Conservation (phyloP, 1,284 basidiomycete species). For the Trichosporon asahii region DNA sequence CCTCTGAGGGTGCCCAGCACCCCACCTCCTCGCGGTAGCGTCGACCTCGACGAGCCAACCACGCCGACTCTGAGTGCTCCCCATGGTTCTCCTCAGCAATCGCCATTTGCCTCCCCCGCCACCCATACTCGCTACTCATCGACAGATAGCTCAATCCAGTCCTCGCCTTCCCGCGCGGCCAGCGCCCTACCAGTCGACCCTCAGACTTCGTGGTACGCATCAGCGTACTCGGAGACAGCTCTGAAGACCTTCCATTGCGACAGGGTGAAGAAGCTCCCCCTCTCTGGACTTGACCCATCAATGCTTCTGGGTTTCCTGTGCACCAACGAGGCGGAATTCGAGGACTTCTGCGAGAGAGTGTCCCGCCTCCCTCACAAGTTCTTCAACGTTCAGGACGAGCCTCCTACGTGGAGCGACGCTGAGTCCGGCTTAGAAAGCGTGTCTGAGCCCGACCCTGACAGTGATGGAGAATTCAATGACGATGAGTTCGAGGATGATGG, state of each 20-base stretch:
- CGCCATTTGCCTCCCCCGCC: neutral
- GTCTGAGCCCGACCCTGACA: constrained; percentile 58
- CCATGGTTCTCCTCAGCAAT: constrained; percentile 4
- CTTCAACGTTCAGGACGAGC: constrained; percentile 79
- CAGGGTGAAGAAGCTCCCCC: constrained; percentile 84
- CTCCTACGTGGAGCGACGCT: constrained; percentile 69
- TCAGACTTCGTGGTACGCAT: constrained; percentile 60
- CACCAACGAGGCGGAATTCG: constrained; percentile 75
- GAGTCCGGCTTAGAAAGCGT: constrained; percentile 75
- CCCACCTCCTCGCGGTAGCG: neutral
- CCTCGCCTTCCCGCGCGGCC: constrained; percentile 7
- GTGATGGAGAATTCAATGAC: constrained; percentile 14
- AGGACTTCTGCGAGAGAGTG: constrained; percentile 71
- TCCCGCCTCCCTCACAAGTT: constrained; percentile 68
- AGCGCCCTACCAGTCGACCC: constrained; percentile 26
- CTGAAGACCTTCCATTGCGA: constrained; percentile 91
- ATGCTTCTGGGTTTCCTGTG: constrained; percentile 94
- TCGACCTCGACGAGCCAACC: neutral
- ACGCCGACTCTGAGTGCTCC: neutral
- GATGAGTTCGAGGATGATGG: constrained; percentile 16
- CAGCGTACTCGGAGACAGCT: constrained; percentile 63
- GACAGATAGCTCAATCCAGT: neutral
- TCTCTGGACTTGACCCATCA: constrained; percentile 87
- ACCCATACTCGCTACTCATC: neutral
- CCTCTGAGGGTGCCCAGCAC: constrained; percentile 6